phyloP scores from a whole-genome alignment of 2,329 filamentous ascomycete species.

The Hypoxylon sp. region DNA sequence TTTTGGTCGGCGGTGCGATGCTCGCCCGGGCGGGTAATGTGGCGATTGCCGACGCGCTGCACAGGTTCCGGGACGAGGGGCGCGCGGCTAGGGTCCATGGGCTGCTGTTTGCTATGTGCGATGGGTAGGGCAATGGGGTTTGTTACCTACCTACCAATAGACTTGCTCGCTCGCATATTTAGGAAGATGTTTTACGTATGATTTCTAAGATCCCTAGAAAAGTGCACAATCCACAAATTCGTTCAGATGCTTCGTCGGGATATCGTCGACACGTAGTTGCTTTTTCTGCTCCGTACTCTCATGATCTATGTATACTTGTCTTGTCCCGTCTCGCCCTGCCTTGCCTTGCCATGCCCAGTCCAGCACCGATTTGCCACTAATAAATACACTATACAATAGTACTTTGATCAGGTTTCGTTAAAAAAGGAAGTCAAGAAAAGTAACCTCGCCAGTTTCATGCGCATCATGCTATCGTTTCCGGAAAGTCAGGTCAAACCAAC shows the following conservation, averaged over 20 bases:
- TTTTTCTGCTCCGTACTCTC: neutral
- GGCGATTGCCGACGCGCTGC: constrained; percentile 33
- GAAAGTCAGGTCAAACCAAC: no score
- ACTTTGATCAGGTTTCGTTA: neutral
- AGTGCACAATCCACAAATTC: neutral
- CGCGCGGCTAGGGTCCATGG: constrained; percentile 36
- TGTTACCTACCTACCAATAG: no score
- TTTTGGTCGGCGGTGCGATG: constrained; percentile 52
- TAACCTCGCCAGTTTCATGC: constrained; percentile 14
- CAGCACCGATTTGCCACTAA: neutral
- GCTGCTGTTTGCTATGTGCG: constrained; percentile 41
- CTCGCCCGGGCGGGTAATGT: constrained; percentile 37
- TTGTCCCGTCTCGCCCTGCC: neutral
- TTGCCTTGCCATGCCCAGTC: neutral
- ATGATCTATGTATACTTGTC: neutral
- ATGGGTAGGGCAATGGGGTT: constrained; percentile 10
- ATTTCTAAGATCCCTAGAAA: no score
- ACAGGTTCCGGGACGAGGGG: constrained; percentile 37
- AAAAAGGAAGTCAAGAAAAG: neutral
- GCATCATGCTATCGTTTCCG: constrained; percentile 3
- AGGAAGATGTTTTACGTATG: no score
- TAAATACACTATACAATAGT: neutral
- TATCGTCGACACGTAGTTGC: neutral
- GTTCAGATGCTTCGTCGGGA: neutral
- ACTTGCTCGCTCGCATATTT: no score